phyloP scores from a whole-genome alignment of 176 grass and related monocot species.

The Carex myosuroides region DNA sequence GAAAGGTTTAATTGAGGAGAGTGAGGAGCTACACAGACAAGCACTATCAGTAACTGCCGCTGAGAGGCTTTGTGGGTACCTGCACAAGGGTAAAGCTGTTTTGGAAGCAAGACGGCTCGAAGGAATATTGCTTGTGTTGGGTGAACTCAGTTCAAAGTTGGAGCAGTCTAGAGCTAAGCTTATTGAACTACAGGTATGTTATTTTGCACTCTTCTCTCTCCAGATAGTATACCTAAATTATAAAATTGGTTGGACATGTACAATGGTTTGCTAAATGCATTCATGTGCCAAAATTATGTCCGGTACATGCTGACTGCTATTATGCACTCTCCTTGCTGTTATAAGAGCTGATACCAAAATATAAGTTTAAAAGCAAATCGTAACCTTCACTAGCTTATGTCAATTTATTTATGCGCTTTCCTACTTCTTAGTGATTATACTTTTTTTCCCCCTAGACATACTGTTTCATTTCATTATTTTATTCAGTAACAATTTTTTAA shows the following conservation, averaged over 20 bases:
- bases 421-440: neutral
- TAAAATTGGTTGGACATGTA: neutral
- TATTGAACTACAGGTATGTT: slow-evolving; percentile 40
- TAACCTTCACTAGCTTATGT: slow-evolving; percentile 12
- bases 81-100: slow-evolving; percentile 37
- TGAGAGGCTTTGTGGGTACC: slow-evolving; percentile 68
- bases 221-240: neutral
- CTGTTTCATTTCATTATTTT: slow-evolving; percentile 8
- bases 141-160: slow-evolving; percentile 84
- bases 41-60: slow-evolving; percentile 58
- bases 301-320: neutral
- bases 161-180: slow-evolving; percentile 84
- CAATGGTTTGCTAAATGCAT: neutral
- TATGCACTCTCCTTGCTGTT: neutral
- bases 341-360: neutral
- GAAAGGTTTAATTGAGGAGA: slow-evolving; percentile 70
- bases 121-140: slow-evolving; percentile 81
- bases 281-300: neutral
- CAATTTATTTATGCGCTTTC: slow-evolving; percentile 24
- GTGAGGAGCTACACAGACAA: slow-evolving; percentile 81
- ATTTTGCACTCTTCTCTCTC: neutral
- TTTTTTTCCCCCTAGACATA: neutral
- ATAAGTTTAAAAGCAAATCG: neutral
- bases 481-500: slow-evolving; percentile 4
- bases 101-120: slow-evolving; percentile 56